A percentile compares a stretch with the other conserved stretches of the same genome.
Conservation (phyloP, 2,329 filamentous ascomycete species). For the Fusarium sp. region DNA sequence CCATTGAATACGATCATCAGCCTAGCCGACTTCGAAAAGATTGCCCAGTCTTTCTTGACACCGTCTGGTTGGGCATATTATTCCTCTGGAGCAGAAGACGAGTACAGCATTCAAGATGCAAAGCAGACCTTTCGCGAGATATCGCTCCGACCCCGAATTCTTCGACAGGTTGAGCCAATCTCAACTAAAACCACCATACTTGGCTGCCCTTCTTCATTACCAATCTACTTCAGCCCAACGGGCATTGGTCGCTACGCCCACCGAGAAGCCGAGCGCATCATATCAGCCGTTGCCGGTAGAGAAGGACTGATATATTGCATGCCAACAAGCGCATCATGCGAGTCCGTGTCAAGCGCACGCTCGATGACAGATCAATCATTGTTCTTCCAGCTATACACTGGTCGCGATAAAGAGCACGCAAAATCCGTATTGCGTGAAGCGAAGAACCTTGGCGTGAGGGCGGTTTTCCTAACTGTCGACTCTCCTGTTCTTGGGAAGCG, state of each 20-base stretch:
- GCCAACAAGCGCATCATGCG: constrained; percentile 7
- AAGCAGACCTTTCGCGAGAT: background rate
- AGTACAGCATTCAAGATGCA: background rate
- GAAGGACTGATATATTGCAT: constrained; percentile 1
- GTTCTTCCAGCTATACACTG: constrained; percentile 7
- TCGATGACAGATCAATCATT: background rate
- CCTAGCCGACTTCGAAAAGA: constrained; percentile 1
- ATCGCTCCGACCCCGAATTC: constrained; percentile 1
- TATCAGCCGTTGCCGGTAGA: background rate
- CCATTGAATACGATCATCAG: constrained; percentile 3
- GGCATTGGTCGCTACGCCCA: constrained; percentile 5
- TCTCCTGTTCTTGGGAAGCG: constrained; percentile 6
- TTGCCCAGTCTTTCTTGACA: background rate
- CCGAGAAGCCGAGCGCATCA: background rate
- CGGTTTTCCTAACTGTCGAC: constrained; percentile 5
- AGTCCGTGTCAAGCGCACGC: background rate
- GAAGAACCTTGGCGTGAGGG: constrained; percentile 1
- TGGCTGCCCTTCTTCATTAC: background rate
- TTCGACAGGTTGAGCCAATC: constrained; percentile 4
- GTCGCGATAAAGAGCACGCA: constrained; percentile 1
- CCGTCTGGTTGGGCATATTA: constrained; percentile 4
- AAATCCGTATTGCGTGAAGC: background rate
- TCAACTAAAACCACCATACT: constrained; percentile 2
- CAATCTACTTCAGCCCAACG: constrained; percentile 4
- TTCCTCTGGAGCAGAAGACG: constrained; percentile 6